These are phyloP conservation scores for Rhodotorula sp. DNA, from an alignment of 1,284 basidiomycete genomes.

Conservation along the genomic window DNA sequence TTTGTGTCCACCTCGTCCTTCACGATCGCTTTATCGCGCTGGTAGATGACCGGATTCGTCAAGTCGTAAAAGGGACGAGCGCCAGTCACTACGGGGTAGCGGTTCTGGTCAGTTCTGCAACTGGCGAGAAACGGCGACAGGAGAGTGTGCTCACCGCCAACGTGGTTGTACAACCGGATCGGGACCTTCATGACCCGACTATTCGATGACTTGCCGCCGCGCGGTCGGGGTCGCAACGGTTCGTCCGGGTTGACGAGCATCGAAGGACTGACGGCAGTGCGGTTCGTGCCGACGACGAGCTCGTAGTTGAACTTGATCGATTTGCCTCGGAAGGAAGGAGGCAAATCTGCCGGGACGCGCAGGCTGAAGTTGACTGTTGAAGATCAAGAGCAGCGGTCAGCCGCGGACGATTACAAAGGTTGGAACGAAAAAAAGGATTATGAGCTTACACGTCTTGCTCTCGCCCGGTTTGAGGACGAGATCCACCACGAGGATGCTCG, in stretches of 20 bases:
- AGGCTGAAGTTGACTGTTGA: slow-evolving; percentile 71
- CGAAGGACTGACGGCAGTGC: slow-evolving; percentile 54
- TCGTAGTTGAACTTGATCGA: slow-evolving; percentile 83
- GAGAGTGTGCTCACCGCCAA: slow-evolving; percentile 58
- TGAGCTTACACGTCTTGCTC: slow-evolving; percentile 66
- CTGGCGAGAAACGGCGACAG: too few relatives aligned
- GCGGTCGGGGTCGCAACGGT: slow-evolving; percentile 35
- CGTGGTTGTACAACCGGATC: slow-evolving; percentile 79
- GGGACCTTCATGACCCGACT: slow-evolving; percentile 84
- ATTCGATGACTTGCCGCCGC: slow-evolving; percentile 49
- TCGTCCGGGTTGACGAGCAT: neutral
- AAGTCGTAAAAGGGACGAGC: slow-evolving; percentile 51
- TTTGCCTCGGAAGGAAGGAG: slow-evolving; percentile 84
- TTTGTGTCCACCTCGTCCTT: slow-evolving; percentile 30
- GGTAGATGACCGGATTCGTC: slow-evolving; percentile 51
- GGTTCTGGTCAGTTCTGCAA: neutral
- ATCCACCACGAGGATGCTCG: slow-evolving; percentile 80
- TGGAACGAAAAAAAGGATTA: too few relatives aligned
- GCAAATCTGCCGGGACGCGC: slow-evolving; percentile 70
- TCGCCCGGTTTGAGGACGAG: slow-evolving; percentile 72
- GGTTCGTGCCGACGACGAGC: slow-evolving; percentile 79
- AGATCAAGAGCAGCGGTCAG: neutral
- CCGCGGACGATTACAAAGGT: too few relatives aligned
- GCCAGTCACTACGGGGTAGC: slow-evolving; percentile 42
- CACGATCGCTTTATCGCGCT: slow-evolving; percentile 45